These are phyloP conservation scores for Phytophthora pinifolia DNA, from an alignment of 352 stramenopile genomes.

Conservation along the genomic window DNA sequence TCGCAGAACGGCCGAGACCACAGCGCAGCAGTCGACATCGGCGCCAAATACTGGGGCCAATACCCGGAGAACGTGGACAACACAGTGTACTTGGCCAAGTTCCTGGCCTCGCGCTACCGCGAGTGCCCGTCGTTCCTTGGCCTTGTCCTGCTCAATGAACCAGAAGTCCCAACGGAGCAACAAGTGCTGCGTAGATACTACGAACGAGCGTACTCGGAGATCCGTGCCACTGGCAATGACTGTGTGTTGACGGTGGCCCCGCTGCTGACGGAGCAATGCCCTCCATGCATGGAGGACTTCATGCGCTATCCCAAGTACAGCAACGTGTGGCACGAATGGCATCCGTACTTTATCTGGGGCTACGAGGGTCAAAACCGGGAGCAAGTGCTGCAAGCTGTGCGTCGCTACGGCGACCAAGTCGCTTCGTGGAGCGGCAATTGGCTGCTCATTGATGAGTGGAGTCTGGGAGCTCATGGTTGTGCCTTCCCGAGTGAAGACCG, in stretches of 20 bases:
- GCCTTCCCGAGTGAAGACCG: constrained; percentile 60
- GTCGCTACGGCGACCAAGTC: constrained; percentile 56
- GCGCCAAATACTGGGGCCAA: constrained; percentile 52
- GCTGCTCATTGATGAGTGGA: constrained; percentile 87
- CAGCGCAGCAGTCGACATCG: constrained; percentile 51
- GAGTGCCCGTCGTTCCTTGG: constrained; percentile 72
- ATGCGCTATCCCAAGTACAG: constrained; percentile 51
- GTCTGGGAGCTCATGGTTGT: constrained; percentile 54
- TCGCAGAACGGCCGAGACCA: constrained; percentile 84
- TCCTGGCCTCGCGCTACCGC: constrained; percentile 70
- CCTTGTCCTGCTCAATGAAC: constrained; percentile 77
- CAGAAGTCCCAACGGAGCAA: constrained; percentile 45
- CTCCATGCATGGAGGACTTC: constrained; percentile 59
- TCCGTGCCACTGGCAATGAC: constrained; percentile 65
- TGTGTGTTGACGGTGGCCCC: constrained; percentile 72
- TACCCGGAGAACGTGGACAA: constrained; percentile 70
- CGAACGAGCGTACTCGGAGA: constrained; percentile 63
- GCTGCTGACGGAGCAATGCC: constrained; percentile 55
- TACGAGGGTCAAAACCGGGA: constrained; percentile 61
- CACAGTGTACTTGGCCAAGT: constrained; percentile 53
- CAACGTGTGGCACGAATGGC: constrained; percentile 90
- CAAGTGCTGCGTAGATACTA: constrained; percentile 78
- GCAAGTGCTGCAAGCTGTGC: constrained; percentile 60
- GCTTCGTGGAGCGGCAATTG: constrained; percentile 64
- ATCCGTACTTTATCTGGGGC: constrained; percentile 87